A percentile compares a stretch with the other conserved stretches of the same genome.
phyloP scores from a whole-genome alignment of 805 yeast species.

The Dipodascus albidus region DNA sequence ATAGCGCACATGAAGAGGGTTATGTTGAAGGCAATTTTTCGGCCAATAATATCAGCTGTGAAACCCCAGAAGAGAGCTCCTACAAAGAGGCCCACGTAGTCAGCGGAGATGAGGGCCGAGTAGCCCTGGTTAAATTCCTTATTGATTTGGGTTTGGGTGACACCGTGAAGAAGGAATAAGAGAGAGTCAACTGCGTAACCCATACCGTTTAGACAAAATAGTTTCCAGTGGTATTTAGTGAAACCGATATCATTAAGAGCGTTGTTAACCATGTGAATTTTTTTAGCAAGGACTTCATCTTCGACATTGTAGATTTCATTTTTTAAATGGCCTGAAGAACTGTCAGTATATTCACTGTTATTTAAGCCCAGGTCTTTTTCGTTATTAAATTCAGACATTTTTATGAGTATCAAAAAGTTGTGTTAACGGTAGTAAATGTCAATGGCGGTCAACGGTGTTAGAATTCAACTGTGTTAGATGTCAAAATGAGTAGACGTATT shows the following conservation, averaged over 20 bases:
- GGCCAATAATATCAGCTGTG: slow-evolving; percentile 41
- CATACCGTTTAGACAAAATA: slow-evolving; percentile 40
- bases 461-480: no score
- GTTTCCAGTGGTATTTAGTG: slow-evolving; percentile 39
- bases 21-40: slow-evolving; percentile 38
- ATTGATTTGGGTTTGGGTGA: slow-evolving; percentile 35
- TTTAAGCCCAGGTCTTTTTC: background rate
- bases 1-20: slow-evolving; percentile 36
- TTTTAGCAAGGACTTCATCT: background rate
- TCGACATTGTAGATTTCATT: background rate
- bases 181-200: slow-evolving; percentile 46
- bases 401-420: background rate
- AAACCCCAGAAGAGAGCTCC: slow-evolving; percentile 47
- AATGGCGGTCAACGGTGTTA: no score
- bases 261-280: slow-evolving; percentile 26
- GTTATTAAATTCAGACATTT: background rate
- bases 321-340: background rate
- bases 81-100: slow-evolving; percentile 35
- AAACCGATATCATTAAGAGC: slow-evolving; percentile 51
- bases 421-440: no score
- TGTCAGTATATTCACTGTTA: background rate
- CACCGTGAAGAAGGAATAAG: slow-evolving; percentile 34
- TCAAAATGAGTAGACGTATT: no score
- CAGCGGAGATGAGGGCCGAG: slow-evolving; percentile 31
- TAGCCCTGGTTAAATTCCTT: slow-evolving; percentile 34